Evolutionary conservation across 176 grass and related monocot genomes (phyloP), one percentile per base, ranked within the genome.

Genomic region (Areca catechu): DNA sequence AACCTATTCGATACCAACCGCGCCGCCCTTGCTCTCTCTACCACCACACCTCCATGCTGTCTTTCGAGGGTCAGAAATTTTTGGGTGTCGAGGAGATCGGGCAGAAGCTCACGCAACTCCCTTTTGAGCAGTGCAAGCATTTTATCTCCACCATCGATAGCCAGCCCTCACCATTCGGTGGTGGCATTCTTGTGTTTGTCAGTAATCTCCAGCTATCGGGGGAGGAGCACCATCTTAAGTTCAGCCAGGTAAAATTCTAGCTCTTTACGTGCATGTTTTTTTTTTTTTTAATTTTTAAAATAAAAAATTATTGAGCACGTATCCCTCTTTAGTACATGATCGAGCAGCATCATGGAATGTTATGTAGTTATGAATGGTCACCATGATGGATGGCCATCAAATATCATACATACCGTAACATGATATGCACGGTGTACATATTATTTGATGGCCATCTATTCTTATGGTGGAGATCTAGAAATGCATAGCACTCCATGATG

Each of bases 141-240:
- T 22, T 25, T 43, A 49, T 88, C 62, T 50, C 50, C 67, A 95
- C 89, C 0, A 22, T 95, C 60, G 84, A 95, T 68, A 76, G 77
- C 71, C 89, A 95, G 74, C 84, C 84, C 48, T 79, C 89, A 25
- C 69, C 72, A 4, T 58, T 81, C 60, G 70, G 54, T 0, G 83
- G 77, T 0, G 75, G 74, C 63, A 74, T 95, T 50, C 77, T 95
- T 16, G 80, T 95, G 5, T 95, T 89, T 51, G 84, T 95, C 57
- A 85, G 77, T 5, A 78, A 60, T 62, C 67, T 95, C 51, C 76
- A 84, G 80, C 89, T 95, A 50, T 53, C 60, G 20, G 84, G 83
- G n/a, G 89, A 95, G 72, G 89, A 85, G 29, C 81, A 95, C 72
- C 84, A 75, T 22, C 77, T 89, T 66, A 82, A 79, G 62, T 95